Base-by-base conservation (phyloP, 139 green algal genomes). In the Asterochloris erici region DNA sequence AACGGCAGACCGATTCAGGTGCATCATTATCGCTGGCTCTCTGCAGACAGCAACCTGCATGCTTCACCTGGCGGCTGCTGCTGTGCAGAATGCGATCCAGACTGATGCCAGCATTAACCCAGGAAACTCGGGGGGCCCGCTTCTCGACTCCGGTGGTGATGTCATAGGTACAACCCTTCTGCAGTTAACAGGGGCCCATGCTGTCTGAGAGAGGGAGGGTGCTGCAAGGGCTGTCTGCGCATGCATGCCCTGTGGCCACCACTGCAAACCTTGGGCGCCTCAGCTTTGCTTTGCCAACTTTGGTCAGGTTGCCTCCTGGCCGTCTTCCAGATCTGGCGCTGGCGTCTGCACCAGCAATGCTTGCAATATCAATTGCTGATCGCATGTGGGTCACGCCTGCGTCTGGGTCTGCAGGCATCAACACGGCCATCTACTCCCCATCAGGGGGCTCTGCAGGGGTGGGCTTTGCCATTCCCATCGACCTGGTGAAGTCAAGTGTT, bases 21-120 rank as follows among this genome's bases (percentile, higher is more conserved):
- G 10, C 47, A n/a, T 24, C 14, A 81, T 21, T 16, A 9, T 60
- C 4, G n/a, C 24, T 16, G n/a, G 4, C 10, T 77, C 71, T 77
- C 19, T 16, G n/a, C 71, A n/a, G 29, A 79, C 29, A n/a, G 38
- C 0, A 19, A 23, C 2, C 12, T 79, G 27, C 29, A 29, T 79
- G 75, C 60, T 68, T 17, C 17, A 77, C 2, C 23, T 77, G 73
- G 26, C 10, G 11, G 61, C 17, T 38, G 60, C 28, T 64, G 24
- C 27, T 47, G 27, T 77, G 79, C 79, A 83, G 73, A 62, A 87
- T n/a, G 91, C 98, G 4, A 94, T 98, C 28, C 95, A 98, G 84
- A 98, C 93, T 6, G 95, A 98, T 73, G 94, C 94, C 12, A 91
- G 92, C 26, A 97, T 97, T 90, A 97, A 97, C 85, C 92, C 92